A percentile compares a stretch with the other conserved stretches of the same genome.
phyloP scores from a whole-genome alignment of 495 filamentous ascomycete species.

The Daldinia caldariorum region DNA sequence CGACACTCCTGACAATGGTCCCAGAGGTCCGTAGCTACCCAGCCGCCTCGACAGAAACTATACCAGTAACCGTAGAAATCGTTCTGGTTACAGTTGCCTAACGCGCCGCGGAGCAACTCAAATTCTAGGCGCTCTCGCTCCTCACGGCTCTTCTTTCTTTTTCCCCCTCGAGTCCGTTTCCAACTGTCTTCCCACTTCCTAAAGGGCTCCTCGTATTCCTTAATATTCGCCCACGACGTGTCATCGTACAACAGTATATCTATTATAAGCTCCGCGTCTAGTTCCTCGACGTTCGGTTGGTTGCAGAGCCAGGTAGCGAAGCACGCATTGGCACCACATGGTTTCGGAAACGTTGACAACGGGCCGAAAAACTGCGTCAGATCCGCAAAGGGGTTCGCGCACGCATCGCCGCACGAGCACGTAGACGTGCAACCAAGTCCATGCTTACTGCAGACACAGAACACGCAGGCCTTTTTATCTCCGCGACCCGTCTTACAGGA shows the following conservation, averaged over 20 bases:
- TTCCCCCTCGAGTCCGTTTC: conserved; percentile 40
- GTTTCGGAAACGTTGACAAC: conserved; percentile 34
- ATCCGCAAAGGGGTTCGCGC: conserved; percentile 45
- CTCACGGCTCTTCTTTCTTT: conserved; percentile 45
- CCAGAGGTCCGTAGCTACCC: conserved; percentile 38
- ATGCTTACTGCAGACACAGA: conserved; percentile 47
- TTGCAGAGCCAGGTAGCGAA: conserved; percentile 48
- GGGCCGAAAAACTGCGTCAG: conserved; percentile 47
- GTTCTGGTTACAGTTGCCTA: conserved; percentile 42
- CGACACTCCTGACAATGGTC: conserved; percentile 46
- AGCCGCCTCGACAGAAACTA: conserved; percentile 45
- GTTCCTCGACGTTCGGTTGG: conserved; percentile 46
- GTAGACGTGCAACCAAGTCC: conserved; percentile 37
- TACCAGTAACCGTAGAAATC: conserved; percentile 47
- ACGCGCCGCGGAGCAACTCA: conserved; percentile 44
- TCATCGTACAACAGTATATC: conserved; percentile 48
- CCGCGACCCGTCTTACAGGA: conserved; percentile 46
- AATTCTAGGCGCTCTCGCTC: conserved; percentile 46
- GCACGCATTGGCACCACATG: conserved; percentile 45
- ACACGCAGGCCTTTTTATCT: conserved; percentile 46
- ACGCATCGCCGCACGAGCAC: conserved; percentile 43
- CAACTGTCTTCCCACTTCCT: conserved; percentile 46
- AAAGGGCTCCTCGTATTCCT: conserved; percentile 44
- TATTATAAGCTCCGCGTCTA: conserved; percentile 48
- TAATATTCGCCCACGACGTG: conserved; percentile 42